Base-by-base conservation (phyloP, 208 protist genomes). In the Leishmania gerbilli region DNA sequence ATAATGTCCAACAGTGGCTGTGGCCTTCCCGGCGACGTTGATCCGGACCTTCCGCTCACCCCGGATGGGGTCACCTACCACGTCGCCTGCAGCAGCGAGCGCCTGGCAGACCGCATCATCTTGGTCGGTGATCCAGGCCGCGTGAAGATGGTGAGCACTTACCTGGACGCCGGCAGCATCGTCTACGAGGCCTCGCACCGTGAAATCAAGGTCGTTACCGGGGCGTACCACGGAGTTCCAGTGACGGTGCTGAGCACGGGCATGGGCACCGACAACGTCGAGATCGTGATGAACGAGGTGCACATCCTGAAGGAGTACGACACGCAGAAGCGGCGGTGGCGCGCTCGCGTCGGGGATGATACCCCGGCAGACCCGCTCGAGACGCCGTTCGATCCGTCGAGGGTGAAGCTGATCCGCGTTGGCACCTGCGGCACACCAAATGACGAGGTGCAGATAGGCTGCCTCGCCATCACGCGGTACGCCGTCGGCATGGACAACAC, bases 231-330 rank as follows among this genome's bases (percentile, higher is more conserved):
- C 62, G 90, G 90, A 27, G 87, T 92, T 45, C 93, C 90, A 17
- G 89, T 96, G 19, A 89, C 85, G 24, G 90, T 90, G 40, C n/a
- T 96, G 55, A 90, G 83, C 79, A 94, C 93, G n/a, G 91, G 90
- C 76, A 96, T 96, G 93, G 93, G 91, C n/a, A 94, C 91, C 21
- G 91, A 93, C 86, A 96, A 94, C 81, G 74, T 94, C 13, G 91
- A 96, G 76, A 94, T 95, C 75, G 84, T 95, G 45, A 83, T 95
- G 74, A 95, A 93, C 69, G 91, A 94, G 71, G 86, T 96, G 27
- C 90, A 95, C 79, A 84, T 90, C 58, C 72, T 95, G 74, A 95
- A 95, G 88, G 92, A 95, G 89, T 95, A 93, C 85, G 84, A 95
- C 75, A 68, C 87, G 56, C n/a, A 78, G 74, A 82, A 53, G 15